Evolutionary conservation across 2,329 filamentous ascomycete genomes (phyloP), one percentile per base, ranked within the genome.

Genomic region (Paecilomyces sp.): DNA sequence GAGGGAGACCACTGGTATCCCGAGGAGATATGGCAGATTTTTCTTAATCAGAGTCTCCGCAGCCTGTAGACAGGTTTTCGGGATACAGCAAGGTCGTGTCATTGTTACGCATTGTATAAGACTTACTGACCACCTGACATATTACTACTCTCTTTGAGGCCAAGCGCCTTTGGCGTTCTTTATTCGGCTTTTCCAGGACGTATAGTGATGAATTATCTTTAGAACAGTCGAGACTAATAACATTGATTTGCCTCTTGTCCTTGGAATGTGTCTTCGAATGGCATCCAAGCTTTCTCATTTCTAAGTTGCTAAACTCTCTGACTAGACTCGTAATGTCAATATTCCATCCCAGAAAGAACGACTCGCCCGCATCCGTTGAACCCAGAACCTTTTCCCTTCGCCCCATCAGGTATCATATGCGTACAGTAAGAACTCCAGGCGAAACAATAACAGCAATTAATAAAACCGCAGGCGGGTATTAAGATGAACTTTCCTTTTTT

Each of bases 1-100:
- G 71, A 59, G 73, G 73, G 13, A 67, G 71, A 51, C 62, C 67
- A 15, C 60, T 66, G 15, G 53, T 69, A 24, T 47, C 60, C 15
- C 65, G 67, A 33, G 67, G 68, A 5, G 60, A 68, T 2, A 55
- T 71, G 55, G 59, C 63, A 4, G 67, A 67, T 30, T 33, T 73
- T 15, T 22, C 51, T 53, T 53, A 24, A 30, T 30, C 22, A 25
- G 51, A 13, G 5, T 4, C 13, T 8, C 7, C 25, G 51, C 41
- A 18, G 41, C 3, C n/a, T 47, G 8, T 47, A 9, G n/a, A 2
- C 5, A n/a, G 41, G 41, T 7, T 22, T 47, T 18, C 3, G 41
- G n/a, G 41, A 22, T 22, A n/a, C 41, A 47, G 18, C 18, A 15
- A 47, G 41, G 41, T 47, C n/a, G 41, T 22, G 22, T 15, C 24